phyloP scores from a whole-genome alignment of 2,329 filamentous ascomycete species.

The Phialemonium atrogriseum region DNA sequence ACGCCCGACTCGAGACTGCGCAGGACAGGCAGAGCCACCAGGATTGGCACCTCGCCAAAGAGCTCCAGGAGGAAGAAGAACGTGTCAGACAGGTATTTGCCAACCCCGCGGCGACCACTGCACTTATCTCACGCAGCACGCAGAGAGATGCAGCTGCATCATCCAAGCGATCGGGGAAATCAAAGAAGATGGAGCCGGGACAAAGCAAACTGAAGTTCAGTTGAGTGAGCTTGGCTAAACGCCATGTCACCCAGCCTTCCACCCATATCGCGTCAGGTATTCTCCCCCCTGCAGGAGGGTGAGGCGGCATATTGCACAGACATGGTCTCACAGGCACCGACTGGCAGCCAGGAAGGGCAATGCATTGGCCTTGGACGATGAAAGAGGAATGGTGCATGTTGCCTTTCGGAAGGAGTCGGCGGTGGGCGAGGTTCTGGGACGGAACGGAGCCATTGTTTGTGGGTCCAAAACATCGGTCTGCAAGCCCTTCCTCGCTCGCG shows the following conservation, averaged over 20 bases:
- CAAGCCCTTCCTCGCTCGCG: too few species aligned
- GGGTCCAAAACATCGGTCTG: too few species aligned
- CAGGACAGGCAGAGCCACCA: conserved; percentile 66
- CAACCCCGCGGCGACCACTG: conserved; percentile 21
- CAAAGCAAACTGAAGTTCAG: conserved; percentile 55
- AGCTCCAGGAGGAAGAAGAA: conserved; percentile 62
- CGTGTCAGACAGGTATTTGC: conserved; percentile 40
- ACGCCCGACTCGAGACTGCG: conserved; percentile 45
- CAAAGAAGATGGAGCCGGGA: conserved; percentile 43
- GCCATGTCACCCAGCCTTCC: neutral
- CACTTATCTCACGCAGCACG: conserved; percentile 22
- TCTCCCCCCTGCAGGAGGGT: too few species aligned
- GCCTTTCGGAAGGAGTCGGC: too few species aligned
- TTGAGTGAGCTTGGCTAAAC: conserved; percentile 22
- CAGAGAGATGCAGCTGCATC: conserved; percentile 23
- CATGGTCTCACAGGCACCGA: too few species aligned
- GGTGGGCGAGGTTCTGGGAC: too few species aligned
- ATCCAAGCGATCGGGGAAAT: conserved; percentile 28
- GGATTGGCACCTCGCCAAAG: conserved; percentile 92
- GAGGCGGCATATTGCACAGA: too few species aligned
- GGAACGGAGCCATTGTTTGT: too few species aligned
- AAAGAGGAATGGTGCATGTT: too few species aligned
- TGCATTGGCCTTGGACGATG: too few species aligned
- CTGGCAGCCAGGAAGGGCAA: too few species aligned
- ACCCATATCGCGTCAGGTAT: neutral